These are phyloP conservation scores for Coemansia sp. DNA, from an alignment of 192 early-diverging fungal species.

Conservation along the genomic window DNA sequence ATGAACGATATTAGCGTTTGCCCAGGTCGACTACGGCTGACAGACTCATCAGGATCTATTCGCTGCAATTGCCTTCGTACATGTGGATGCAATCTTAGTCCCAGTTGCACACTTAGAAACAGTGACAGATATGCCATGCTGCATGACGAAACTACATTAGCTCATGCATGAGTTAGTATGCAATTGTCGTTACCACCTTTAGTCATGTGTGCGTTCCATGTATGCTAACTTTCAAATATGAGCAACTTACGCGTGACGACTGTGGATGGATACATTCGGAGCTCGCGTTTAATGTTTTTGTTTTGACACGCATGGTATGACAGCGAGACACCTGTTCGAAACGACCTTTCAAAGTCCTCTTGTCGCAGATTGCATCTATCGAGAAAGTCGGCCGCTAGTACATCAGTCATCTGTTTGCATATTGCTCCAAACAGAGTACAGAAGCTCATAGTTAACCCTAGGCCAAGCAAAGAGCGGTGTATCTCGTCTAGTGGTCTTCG, in stretches of 20 bases:
- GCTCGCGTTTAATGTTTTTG: neutral
- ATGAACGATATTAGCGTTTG: constrained; percentile 40
- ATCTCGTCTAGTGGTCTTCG: constrained; percentile 17
- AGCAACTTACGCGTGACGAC: constrained; percentile 20
- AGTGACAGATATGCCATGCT: constrained; percentile 34
- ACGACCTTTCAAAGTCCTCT: constrained; percentile 15
- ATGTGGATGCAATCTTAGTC: constrained; percentile 31
- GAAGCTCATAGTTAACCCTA: constrained; percentile 41
- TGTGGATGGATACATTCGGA: constrained; percentile 20
- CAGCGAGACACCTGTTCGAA: constrained; percentile 16
- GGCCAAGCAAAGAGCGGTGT: constrained; percentile 26
- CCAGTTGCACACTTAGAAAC: constrained; percentile 42
- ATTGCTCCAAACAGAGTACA: constrained; percentile 24
- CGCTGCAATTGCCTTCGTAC: constrained; percentile 21
- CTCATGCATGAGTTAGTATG: neutral
- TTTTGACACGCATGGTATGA: constrained; percentile 23
- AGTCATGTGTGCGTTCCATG: neutral
- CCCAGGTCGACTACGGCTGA: constrained; percentile 21
- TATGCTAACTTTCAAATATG: neutral
- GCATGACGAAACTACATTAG: constrained; percentile 24
- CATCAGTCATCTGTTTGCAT: constrained; percentile 16
- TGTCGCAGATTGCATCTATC: constrained; percentile 19
- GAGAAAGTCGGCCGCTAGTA: constrained; percentile 26
- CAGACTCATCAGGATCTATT: constrained; percentile 2
- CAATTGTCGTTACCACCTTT: neutral